Evolutionary conservation across 106 monocot genomes (phyloP).

Genomic region (Dendrobium officinale): DNA sequence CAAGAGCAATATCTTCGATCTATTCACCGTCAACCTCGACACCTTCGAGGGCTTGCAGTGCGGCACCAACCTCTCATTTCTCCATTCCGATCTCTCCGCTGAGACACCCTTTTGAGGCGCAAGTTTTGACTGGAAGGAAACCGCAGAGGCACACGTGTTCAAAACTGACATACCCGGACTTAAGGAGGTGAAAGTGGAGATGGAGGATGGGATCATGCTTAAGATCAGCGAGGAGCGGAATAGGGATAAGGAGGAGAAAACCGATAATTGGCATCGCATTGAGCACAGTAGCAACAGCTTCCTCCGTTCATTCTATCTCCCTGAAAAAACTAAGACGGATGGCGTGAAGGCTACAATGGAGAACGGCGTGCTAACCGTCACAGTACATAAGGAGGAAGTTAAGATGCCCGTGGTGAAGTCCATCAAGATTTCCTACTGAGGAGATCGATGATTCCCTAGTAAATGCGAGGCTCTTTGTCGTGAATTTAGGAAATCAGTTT

Average conservation of each 20-base stretch:
- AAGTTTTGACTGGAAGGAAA: constrained; percentile 20
- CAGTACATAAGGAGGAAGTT: constrained; percentile 19
- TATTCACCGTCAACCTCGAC: too few relatives aligned
- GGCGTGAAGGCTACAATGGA: constrained; percentile 17
- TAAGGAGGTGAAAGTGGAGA: neutral
- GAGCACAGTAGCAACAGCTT: constrained; percentile 17
- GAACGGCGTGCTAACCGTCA: constrained; percentile 19
- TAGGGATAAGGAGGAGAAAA: constrained; percentile 11
- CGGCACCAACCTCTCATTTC: too few relatives aligned
- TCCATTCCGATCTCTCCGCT: too few relatives aligned
- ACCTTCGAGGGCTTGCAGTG: too few relatives aligned
- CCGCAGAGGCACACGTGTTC: constrained; percentile 19
- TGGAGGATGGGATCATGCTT: constrained; percentile 10
- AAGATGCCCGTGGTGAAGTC: constrained; percentile 24
- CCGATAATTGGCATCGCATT: constrained; percentile 6
- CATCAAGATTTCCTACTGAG: constrained; percentile 11
- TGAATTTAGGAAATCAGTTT: too few relatives aligned
- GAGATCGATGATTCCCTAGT: neutral
- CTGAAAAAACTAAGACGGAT: constrained; percentile 19
- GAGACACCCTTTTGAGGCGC: neutral
- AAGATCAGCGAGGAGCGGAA: constrained; percentile 9
- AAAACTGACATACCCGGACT: constrained; percentile 13
- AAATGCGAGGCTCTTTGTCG: too few relatives aligned
- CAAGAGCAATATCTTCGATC: too few relatives aligned
- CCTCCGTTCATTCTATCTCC: too few relatives aligned